These are phyloP conservation scores for Penicillium janthinellum DNA, from an alignment of 2,329 filamentous ascomycete species.

Conservation along the genomic window DNA sequence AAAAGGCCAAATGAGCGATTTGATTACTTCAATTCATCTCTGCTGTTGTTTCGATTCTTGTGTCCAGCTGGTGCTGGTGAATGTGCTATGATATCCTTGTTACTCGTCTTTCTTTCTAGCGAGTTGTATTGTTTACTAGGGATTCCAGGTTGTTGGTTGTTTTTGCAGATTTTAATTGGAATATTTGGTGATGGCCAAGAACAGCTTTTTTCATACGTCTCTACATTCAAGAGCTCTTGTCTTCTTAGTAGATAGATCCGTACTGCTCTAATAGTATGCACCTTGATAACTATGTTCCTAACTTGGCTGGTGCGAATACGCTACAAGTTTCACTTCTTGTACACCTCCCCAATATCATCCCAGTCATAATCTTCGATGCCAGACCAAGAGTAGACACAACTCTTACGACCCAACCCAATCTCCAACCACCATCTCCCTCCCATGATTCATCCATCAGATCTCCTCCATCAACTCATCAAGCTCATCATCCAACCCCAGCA, in stretches of 20 bases:
- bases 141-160: neutral
- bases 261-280: too few species aligned
- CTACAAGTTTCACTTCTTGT: too few species aligned
- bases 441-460: slow-evolving; percentile 38
- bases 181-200: slow-evolving; percentile 9
- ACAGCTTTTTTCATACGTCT: too few species aligned
- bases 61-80: slow-evolving; percentile 17
- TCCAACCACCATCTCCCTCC: neutral
- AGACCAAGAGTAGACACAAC: neutral
- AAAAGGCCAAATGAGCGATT: slow-evolving; percentile 29
- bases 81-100: slow-evolving; percentile 24
- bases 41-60: slow-evolving; percentile 2
- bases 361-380: neutral
- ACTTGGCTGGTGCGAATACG: too few species aligned
- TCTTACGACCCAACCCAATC: too few species aligned
- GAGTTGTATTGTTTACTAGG: slow-evolving; percentile 11
- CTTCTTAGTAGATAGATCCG: neutral
- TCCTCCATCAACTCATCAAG: slow-evolving; percentile 59
- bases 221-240: too few species aligned
- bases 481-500: slow-evolving; percentile 55
- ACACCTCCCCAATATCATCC: too few species aligned
- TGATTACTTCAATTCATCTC: neutral
- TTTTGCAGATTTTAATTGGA: slow-evolving; percentile 3
- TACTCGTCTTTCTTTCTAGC: slow-evolving; percentile 22
- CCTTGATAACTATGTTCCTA: too few species aligned